Evolutionary conservation across 768 basidiomycete species (phyloP).

Genomic region (Tylopilus balloui): DNA sequence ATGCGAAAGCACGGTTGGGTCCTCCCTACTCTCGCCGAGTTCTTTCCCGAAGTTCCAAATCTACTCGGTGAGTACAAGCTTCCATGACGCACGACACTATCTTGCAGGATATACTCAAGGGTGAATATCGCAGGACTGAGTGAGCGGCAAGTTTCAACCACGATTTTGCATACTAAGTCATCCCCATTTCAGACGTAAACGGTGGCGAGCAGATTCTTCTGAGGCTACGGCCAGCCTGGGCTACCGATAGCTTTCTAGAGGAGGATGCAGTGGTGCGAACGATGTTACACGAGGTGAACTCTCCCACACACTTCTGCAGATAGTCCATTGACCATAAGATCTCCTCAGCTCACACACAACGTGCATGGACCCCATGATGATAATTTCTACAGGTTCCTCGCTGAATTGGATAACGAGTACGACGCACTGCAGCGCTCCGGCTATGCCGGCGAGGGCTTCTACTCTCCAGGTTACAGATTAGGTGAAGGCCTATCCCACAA

Average conservation of each 20-base stretch:
- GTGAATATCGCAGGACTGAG: conserved; percentile 32
- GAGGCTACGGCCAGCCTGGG: conserved; percentile 68
- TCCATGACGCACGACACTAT: not conserved
- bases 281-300: conserved; percentile 83
- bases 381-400: conserved; percentile 69
- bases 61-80: conserved; percentile 58
- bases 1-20: conserved; percentile 85
- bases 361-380: conserved; percentile 89
- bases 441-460: conserved; percentile 90
- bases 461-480: conserved; percentile 64
- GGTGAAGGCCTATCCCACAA: conserved; percentile 67
- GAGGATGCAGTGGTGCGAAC: conserved; percentile 74
- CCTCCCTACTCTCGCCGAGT: conserved; percentile 77
- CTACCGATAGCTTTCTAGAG: conserved; percentile 66
- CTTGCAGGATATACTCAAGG: conserved; percentile 7
- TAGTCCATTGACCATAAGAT: not conserved
- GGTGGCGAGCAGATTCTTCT: conserved; percentile 79
- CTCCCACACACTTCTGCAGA: not conserved
- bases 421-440: conserved; percentile 73
- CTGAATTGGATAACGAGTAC: conserved; percentile 79
- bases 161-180: not conserved
- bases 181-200: conserved; percentile 55
- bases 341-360: conserved; percentile 74
- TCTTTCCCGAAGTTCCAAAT: conserved; percentile 72
- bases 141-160: conserved; percentile 20